Evolutionary conservation across 179 eudicot genomes (phyloP).

Genomic region (Heliamphora pulchella): DNA sequence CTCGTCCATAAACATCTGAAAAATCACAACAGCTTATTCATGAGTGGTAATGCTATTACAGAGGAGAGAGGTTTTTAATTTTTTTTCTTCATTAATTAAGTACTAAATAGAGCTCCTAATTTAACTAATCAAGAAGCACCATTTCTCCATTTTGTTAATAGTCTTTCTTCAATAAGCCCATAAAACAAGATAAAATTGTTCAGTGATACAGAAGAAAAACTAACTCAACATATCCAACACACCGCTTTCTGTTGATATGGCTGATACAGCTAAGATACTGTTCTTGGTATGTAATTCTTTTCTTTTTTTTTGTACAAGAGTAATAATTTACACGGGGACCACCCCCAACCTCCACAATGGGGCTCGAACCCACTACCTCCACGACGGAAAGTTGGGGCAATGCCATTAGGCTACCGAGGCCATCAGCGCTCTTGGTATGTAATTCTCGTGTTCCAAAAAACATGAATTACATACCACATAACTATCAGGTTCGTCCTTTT

Average conservation of each 20-base stretch:
- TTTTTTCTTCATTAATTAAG: no score
- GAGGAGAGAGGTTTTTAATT: no score
- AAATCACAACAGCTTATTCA: no score
- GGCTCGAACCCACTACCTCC: no score
- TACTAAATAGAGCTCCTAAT: no score
- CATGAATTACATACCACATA: slow-evolving; percentile 1
- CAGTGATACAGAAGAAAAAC: neutral
- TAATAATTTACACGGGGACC: no score
- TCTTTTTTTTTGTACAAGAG: no score
- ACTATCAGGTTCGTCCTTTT: neutral
- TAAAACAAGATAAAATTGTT: neutral
- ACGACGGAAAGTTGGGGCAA: no score
- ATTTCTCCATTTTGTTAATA: neutral
- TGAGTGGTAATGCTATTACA: no score
- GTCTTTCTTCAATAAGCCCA: neutral
- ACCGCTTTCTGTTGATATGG: neutral
- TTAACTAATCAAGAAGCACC: neutral
- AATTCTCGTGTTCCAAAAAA: neutral
- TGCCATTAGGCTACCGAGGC: no score
- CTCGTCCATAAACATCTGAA: neutral
- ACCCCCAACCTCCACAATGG: no score
- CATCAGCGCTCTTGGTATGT: neutral
- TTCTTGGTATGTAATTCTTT: no score
- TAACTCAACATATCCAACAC: neutral
- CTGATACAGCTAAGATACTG: neutral